Percentiles rank a stretch among this genome's conserved stretches.
Conservation (phyloP, 768 basidiomycete genomes). For the Piloderma croceum region DNA sequence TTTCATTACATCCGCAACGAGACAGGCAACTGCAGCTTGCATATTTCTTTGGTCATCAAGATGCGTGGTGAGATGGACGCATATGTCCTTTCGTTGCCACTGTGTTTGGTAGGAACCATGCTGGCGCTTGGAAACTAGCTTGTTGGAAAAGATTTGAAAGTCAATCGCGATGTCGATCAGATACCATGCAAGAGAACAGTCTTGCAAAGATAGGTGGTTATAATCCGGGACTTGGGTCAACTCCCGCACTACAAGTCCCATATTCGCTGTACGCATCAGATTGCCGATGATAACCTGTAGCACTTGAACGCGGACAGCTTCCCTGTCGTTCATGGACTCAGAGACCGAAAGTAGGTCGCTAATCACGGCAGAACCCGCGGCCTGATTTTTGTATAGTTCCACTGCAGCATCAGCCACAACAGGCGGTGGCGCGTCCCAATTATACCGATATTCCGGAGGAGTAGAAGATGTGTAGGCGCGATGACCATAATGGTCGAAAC, state of each 20-base stretch:
- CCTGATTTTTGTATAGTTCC: slow-evolving; percentile 4
- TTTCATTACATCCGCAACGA: neutral
- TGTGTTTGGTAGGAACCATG: too few relatives aligned
- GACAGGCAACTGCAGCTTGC: neutral
- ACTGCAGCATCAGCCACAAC: slow-evolving; percentile 7
- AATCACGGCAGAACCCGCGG: neutral
- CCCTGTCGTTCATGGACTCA: neutral
- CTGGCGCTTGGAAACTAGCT: too few relatives aligned
- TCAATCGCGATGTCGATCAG: slow-evolving; percentile 5
- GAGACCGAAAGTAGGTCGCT: slow-evolving; percentile 2
- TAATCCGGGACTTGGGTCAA: slow-evolving; percentile 5
- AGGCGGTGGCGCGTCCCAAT: slow-evolving; percentile 17
- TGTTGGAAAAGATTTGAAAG: neutral
- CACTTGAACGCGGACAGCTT: slow-evolving; percentile 10
- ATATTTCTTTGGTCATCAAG: slow-evolving; percentile 16
- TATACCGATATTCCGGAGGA: slow-evolving; percentile 13
- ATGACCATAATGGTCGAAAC: slow-evolving; percentile 20
- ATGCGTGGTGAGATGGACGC: slow-evolving; percentile 13
- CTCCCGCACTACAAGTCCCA: slow-evolving; percentile 5
- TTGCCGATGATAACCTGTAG: slow-evolving; percentile 12
- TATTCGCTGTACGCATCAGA: slow-evolving; percentile 2
- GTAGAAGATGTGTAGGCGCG: slow-evolving; percentile 6
- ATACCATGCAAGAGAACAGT: neutral
- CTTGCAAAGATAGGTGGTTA: neutral
- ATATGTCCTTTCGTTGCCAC: slow-evolving; percentile 8